Base-by-base conservation (phyloP, 2,329 filamentous ascomycete genomes). In the Fusarium transvaalense region DNA sequence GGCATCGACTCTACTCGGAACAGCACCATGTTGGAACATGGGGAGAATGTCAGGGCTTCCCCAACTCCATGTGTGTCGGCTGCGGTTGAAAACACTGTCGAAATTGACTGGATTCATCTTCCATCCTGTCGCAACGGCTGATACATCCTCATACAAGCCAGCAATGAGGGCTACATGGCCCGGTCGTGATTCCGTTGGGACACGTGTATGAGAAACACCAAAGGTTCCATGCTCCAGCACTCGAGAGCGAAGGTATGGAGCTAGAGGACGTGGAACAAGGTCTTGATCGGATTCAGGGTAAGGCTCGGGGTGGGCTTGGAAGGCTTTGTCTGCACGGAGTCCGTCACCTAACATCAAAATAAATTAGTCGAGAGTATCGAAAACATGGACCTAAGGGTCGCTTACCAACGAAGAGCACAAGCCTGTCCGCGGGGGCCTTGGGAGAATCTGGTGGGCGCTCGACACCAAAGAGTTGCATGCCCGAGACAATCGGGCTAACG, bases 71-170 rank as follows among this genome's bases (percentile, higher is more conserved):
- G 97, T 99, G 81, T 99, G 97, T 45, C 91, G 86, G 77, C 95
- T 98, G 66, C 93, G 89, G 78, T 99, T 99, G 86, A 99, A 99
- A 13, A 99, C 94, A 75, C 95, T 98, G 82, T 99, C 96, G 76
- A 99, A 99, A 77, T 98, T 92, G 76, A 99, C 96, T 0, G 96
- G 96, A 77, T 99, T 99, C 72, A 97, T 83, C 81, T 99, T 98
- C 96, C 96, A 99, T 17, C 96, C 96, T 1, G 97, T 99, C 31
- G 92, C 97, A 21, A 99, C 96, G 3, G 96, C 92, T 34, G 96
- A 98, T 2, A 99, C 96, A 83, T 99, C 96, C 80, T 99, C 96
- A 77, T 99, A 99, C 37, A 99, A 82, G 6, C 96, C 96, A 9
- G 96, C 96, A 74, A 99, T 99, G 56, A 99, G 86, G 35, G 96